Base-by-base conservation (phyloP, 1,139 yeast species). In the Yarrowia galli region DNA sequence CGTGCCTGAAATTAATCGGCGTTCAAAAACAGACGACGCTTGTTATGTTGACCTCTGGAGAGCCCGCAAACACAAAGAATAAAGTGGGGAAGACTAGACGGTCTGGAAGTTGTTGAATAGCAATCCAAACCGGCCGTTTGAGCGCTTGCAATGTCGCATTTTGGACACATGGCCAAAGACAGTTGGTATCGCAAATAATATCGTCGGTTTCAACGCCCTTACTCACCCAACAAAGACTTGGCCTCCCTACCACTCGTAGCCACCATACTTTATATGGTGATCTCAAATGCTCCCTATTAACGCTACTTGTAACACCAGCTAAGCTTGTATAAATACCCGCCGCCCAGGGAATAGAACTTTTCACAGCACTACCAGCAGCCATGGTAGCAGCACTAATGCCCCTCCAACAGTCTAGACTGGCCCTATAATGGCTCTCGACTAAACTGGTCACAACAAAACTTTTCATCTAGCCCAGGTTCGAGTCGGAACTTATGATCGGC, bases 1-100 rank as follows among this genome's bases (percentile, higher is more conserved):
- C 38, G 46, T 40, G 28, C 61, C 61, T 54, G 61, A 54, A 40
- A 40, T 40, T 54, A 53, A 53, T 53, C 58, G 58, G 58, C 61
- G 36, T 28, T 28, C 32, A 10, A 7, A 53, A 53, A 20, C 25
- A 20, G 25, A 20, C 42, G 25, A 15, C 42, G 22, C n/a, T 32
- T 32, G 54, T 18, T 35, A 18, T 49, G 58, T 51, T 51, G 58
- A 51, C 42, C 58, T 51, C 16, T 48, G 56, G 56, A 9, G 32
- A 9, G 12, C 38, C 40, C 32, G 32, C 32, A 28, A 28, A 51
- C 8, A 51, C 23, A 35, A 22, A 22, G 32, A 16, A 36, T n/a
- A 9, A 22, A 53, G 60, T 38, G 60, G 60, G 60, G 60, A 53
- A 36, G 20, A 35, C 43, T 20, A 53, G 18, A n/a, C 18, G 60